Conservation (phyloP, 495 filamentous ascomycete genomes). For the Mytilinidion resinicola region DNA sequence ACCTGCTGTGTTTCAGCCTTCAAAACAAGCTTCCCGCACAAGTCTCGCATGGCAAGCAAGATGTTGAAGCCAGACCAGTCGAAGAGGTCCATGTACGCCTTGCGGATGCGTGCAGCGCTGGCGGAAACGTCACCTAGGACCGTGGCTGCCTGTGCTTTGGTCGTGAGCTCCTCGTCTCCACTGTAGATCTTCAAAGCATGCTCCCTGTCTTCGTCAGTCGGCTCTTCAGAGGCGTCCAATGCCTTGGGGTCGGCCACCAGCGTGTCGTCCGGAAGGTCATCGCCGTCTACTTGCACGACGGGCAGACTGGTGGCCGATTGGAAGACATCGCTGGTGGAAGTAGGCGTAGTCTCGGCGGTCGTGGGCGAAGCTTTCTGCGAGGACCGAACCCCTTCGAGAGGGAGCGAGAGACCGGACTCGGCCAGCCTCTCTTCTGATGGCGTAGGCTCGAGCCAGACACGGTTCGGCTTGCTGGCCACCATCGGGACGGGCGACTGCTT, state of each 20-base stretch:
- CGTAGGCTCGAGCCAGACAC: constrained; percentile 36
- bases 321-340: constrained; percentile 36
- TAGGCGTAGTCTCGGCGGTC: constrained; percentile 29
- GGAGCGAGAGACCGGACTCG: constrained; percentile 35
- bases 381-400: constrained; percentile 37
- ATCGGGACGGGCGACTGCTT: constrained; percentile 5
- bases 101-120: constrained; percentile 58
- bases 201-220: constrained; percentile 60
- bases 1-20: constrained; percentile 95
- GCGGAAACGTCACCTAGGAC: constrained; percentile 79
- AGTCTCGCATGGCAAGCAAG: constrained; percentile 64
- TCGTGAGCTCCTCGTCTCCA: constrained; percentile 74
- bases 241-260: constrained; percentile 6
- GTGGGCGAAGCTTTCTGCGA: constrained; percentile 27
- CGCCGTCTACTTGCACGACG: constrained; percentile 42
- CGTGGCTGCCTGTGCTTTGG: constrained; percentile 70
- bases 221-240: constrained; percentile 33
- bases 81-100: constrained; percentile 88
- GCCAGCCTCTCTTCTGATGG: constrained; percentile 42
- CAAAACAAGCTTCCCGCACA: constrained; percentile 78
- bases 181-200: constrained; percentile 77
- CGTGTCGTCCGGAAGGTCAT: constrained; percentile 14
- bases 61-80: constrained; percentile 81
- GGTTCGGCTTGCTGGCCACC: constrained; percentile 25
- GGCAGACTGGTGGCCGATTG: constrained; percentile 46